Conservation (phyloP, 2,329 filamentous ascomycete genomes). For the Curvularia sp. region DNA sequence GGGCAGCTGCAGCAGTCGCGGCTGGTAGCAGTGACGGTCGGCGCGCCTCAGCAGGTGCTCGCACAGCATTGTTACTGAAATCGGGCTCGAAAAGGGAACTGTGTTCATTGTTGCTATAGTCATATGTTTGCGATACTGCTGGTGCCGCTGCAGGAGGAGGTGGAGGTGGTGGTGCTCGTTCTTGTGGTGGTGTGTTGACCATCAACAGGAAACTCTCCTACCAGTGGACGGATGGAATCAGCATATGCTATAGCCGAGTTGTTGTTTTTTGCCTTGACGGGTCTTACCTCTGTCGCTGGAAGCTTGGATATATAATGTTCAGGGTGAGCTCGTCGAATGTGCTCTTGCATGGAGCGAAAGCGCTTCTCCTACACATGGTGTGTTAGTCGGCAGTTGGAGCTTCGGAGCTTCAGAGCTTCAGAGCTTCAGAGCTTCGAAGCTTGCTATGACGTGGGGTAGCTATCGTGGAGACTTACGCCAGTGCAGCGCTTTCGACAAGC, state of each 20-base stretch:
- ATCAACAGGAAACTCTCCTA: slow-evolving; percentile 91
- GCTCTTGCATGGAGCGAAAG: slow-evolving; percentile 99
- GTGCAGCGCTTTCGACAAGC: slow-evolving; percentile 97
- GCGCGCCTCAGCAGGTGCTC: slow-evolving; percentile 73
- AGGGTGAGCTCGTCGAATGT: slow-evolving; percentile 95
- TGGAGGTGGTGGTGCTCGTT: slow-evolving; percentile 64
- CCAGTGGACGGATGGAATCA: slow-evolving; percentile 6
- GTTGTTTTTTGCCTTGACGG: background rate
- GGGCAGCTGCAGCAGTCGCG: slow-evolving; percentile 80
- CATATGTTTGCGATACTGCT: slow-evolving; percentile 43
- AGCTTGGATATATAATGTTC: slow-evolving; percentile 98
- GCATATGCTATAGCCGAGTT: slow-evolving; percentile 2
- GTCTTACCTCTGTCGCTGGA: slow-evolving; percentile 77
- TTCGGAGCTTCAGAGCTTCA: slow-evolving; percentile 12
- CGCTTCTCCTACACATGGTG: slow-evolving; percentile 76
- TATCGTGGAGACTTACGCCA: slow-evolving; percentile 75
- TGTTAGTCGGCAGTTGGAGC: slow-evolving; percentile 30
- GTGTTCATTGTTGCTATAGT: slow-evolving; percentile 64
- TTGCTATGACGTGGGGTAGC: slow-evolving; percentile 14
- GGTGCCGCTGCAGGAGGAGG: slow-evolving; percentile 54
- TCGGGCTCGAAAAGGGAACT: slow-evolving; percentile 73
- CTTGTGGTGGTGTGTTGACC: slow-evolving; percentile 87
- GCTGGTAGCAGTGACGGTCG: slow-evolving; percentile 70
- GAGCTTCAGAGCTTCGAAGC: slow-evolving; percentile 10
- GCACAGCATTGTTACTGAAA: slow-evolving; percentile 70